Percentiles rank a stretch among this genome's conserved stretches.
Conservation (phyloP, 139 green algal species). For the Volvox reticuliferus region DNA sequence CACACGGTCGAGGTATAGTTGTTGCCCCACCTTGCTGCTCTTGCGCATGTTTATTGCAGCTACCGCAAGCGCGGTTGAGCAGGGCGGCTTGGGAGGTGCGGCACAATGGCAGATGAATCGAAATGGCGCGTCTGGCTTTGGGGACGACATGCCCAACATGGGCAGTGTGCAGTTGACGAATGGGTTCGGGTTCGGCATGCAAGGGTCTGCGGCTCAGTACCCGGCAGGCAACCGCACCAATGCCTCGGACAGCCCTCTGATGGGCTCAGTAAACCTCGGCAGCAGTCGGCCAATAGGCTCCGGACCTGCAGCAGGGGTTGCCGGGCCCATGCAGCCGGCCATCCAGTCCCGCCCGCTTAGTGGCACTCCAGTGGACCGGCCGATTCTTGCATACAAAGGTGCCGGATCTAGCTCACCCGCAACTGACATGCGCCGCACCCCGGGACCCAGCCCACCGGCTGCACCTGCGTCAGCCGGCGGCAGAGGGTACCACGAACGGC, state of each 20-base stretch:
- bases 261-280: constrained; percentile 33
- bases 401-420: background rate
- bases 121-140: background rate
- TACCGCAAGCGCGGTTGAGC: background rate
- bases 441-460: background rate
- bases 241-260: constrained; percentile 43
- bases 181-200: background rate
- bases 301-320: background rate
- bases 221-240: constrained; percentile 25
- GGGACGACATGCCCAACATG: constrained; percentile 54
- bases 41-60: background rate
- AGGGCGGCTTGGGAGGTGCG: background rate
- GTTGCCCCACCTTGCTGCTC: background rate
- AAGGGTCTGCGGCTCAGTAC: background rate
- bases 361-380: background rate
- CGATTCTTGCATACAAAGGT: background rate
- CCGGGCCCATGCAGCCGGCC: background rate
- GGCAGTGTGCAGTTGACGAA: constrained; percentile 41
- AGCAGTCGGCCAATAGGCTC: background rate
- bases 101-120: background rate
- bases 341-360: background rate
- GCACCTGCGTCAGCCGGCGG: background rate
- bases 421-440: background rate
- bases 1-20: no score
- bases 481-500: background rate